phyloP scores from a whole-genome alignment of 1,139 yeast species.

The Yamadazyma blattariae region DNA sequence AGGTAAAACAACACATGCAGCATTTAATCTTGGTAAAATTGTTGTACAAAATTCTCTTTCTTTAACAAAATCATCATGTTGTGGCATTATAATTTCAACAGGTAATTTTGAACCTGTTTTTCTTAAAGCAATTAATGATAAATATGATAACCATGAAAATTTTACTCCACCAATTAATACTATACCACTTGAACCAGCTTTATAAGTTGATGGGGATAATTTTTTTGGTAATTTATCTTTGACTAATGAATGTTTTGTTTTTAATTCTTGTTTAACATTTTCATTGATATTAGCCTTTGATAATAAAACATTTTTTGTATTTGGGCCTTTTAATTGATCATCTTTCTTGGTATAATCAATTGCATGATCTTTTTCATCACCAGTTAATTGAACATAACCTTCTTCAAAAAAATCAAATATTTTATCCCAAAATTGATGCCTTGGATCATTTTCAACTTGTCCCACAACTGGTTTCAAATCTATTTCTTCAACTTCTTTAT shows the following conservation, averaged over 20 bases:
- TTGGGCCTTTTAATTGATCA: conserved; percentile 22
- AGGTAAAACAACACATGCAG: conserved; percentile 32
- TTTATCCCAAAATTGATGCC: conserved; percentile 22
- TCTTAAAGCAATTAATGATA: conserved; percentile 31
- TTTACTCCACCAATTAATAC: conserved; percentile 39
- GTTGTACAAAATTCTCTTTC: conserved; percentile 26
- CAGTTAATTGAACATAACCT: conserved; percentile 14
- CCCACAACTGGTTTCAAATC: conserved; percentile 16
- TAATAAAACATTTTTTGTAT: conserved; percentile 25
- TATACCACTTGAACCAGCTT: conserved; percentile 27
- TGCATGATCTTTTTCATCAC: conserved; percentile 17
- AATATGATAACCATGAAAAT: conserved; percentile 39
- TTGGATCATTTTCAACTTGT: conserved; percentile 13
- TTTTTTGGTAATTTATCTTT: conserved; percentile 23
- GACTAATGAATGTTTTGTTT: conserved; percentile 22
- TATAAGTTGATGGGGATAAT: conserved; percentile 24
- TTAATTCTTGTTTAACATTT: conserved; percentile 22
- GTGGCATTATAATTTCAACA: conserved; percentile 37
- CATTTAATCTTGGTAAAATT: conserved; percentile 24
- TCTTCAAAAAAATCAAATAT: conserved; percentile 19
- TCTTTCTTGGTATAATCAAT: conserved; percentile 22
- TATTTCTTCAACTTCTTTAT: conserved; percentile 5
- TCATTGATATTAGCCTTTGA: conserved; percentile 28
- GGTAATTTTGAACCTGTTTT: conserved; percentile 36
- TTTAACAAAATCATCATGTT: conserved; percentile 26